Percentiles rank a stretch among this genome's conserved stretches.
Evolutionary conservation across 345 rosid species (phyloP).

Genomic region (Heritiera littoralis): DNA sequence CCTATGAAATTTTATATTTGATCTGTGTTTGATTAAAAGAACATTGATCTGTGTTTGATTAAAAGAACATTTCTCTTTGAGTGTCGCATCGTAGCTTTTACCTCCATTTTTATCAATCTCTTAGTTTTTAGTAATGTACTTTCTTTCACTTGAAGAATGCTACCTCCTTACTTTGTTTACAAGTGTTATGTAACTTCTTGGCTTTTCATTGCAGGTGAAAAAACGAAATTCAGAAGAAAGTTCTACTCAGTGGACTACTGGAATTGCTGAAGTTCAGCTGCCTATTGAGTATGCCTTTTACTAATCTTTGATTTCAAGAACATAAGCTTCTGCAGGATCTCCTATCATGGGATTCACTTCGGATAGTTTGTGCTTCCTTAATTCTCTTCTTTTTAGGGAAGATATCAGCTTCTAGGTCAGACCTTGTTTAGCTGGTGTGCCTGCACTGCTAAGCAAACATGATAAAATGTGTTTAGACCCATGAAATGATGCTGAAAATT

Average conservation of each 20-base stretch:
- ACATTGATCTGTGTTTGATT: no score
- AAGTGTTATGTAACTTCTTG: not conserved
- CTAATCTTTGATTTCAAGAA: not conserved
- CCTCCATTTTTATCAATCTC: not conserved
- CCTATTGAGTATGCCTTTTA: conserved; percentile 74
- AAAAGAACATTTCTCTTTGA: not conserved
- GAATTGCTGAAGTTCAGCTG: conserved; percentile 95
- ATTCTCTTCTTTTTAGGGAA: not conserved
- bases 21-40: no score
- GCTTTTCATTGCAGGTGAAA: conserved; percentile 59
- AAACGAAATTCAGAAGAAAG: conserved; percentile 89
- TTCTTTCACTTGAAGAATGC: not conserved
- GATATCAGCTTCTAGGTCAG: not conserved
- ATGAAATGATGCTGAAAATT: not conserved
- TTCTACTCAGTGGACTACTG: conserved; percentile 99
- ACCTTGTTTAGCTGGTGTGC: conserved; percentile 13
- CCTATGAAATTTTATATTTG: not conserved
- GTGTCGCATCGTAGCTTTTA: not conserved
- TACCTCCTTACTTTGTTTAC: not conserved
- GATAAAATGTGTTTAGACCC: not conserved
- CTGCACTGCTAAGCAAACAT: not conserved
- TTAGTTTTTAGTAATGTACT: not conserved
- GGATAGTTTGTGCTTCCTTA: not conserved
- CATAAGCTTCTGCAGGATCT: conserved; percentile 8
- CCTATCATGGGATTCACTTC: conserved; percentile 1